Percentiles rank a stretch among this genome's conserved stretches.
phyloP scores from a whole-genome alignment of 306 rosid species.

The Sophora flavescens region DNA sequence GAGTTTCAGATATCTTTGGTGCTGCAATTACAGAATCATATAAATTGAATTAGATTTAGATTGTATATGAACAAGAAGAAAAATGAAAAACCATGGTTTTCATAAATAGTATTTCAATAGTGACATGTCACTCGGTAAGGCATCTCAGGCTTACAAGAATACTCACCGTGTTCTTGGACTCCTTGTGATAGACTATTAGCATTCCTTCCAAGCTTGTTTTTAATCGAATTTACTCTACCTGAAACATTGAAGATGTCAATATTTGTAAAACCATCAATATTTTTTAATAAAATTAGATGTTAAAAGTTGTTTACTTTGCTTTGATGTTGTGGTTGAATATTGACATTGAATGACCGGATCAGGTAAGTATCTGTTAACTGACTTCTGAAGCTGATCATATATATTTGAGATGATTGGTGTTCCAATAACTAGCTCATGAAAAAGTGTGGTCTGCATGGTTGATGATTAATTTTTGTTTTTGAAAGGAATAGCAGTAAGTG shows the following conservation, averaged over 20 bases:
- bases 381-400: slow-evolving; percentile 42
- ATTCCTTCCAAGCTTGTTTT: too few species aligned
- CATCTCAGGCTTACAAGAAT: not conserved
- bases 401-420: slow-evolving; percentile 45
- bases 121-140: not conserved
- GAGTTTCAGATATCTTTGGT: slow-evolving; percentile 64
- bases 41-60: slow-evolving; percentile 7
- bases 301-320: slow-evolving; percentile 41
- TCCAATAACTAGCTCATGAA: slow-evolving; percentile 57
- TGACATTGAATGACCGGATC: slow-evolving; percentile 43
- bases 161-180: slow-evolving; percentile 37
- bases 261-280: slow-evolving; percentile 4
- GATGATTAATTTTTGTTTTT: not conserved
- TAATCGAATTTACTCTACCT: not conserved
- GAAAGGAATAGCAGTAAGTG: slow-evolving; percentile 11
- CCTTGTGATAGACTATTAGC: not conserved
- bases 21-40: slow-evolving; percentile 35
- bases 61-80: not conserved
- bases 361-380: slow-evolving; percentile 47
- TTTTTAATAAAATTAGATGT: slow-evolving; percentile 1
- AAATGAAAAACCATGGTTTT: not conserved
- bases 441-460: slow-evolving; percentile 57
- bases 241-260: not conserved
- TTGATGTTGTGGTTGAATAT: slow-evolving; percentile 39
- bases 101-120: not conserved